Base-by-base conservation (phyloP, 2,329 filamentous ascomycete species). In the Aureobasidium leucospermi region DNA sequence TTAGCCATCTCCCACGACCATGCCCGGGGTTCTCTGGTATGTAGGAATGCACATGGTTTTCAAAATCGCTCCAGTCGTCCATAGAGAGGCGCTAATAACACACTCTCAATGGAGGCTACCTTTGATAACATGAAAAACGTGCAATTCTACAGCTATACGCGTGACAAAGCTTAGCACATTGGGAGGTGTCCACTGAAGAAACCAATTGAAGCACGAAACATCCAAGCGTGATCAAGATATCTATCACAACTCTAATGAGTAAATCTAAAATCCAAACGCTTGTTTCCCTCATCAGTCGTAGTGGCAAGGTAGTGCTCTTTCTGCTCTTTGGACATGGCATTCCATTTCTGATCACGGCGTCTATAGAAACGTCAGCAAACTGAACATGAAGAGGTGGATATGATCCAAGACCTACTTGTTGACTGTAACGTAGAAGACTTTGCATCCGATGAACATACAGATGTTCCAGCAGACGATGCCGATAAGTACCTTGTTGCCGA, bases 401-500 rank as follows among this genome's bases (percentile, higher is more conserved):
- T 13, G n/a, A 6, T 16, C 5, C 15, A 16, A 42, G 5, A 39
- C 47, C 53, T 34, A 72, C 63, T 70, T 73, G 62, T 85, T 85
- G 11, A 79, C 72, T 63, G 65, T 69, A 2, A 80, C 67, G 63
- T 85, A 85, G 64, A 81, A 85, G 0, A 74, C 56, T 66, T 84
- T 84, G 1, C 79, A 75, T 0, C 72, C 68, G 5, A 81, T 58
- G 62, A 83, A 82, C 0, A 83, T 61, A 0, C 74, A 66, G 10
- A 86, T 78, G 29, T 80, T 78, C 23, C 78, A 70, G 1, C 76
- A 64, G 31, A 76, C 76, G 55, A 85, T 76, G 0, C 68, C 77
- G 49, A 86, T 74, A 1, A 85, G 68, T 0, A 78, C 74, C 43
- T 74, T 76, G 61, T 86, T 85, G 0, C 84, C 84, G 0, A 74